Conservation (phyloP, 2,329 filamentous ascomycete species). For the Neocatenulostroma microsporum region DNA sequence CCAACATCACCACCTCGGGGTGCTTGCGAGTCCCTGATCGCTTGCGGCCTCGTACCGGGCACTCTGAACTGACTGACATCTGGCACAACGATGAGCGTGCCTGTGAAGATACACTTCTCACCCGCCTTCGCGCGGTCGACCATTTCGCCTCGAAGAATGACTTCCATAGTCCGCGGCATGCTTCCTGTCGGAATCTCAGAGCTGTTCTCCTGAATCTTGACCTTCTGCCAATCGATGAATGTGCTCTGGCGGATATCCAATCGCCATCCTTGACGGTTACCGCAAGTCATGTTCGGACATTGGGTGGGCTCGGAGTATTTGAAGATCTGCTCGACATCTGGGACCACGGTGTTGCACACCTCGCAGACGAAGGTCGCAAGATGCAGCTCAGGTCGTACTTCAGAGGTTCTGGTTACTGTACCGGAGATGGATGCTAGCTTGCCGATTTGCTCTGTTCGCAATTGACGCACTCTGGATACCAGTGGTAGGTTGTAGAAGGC, state of each 20-base stretch:
- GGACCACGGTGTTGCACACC: conserved; percentile 71
- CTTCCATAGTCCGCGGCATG: conserved; percentile 97
- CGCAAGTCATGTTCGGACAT: conserved; percentile 80
- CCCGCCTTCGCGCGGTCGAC: conserved; percentile 95
- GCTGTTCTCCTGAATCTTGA: conserved; percentile 95
- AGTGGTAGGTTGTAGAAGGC: conserved; percentile 90
- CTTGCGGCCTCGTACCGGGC: conserved; percentile 74
- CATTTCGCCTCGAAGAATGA: conserved; percentile 93
- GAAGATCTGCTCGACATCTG: conserved; percentile 95
- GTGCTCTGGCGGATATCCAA: conserved; percentile 96
- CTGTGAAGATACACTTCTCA: conserved; percentile 97
- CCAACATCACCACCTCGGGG: conserved; percentile 65
- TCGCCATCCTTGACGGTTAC: conserved; percentile 87
- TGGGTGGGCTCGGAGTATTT: conserved; percentile 94
- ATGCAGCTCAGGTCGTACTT: conserved; percentile 89
- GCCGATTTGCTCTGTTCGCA: conserved; percentile 85
- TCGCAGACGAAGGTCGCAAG: conserved; percentile 90
- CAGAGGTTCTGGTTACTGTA: conserved; percentile 91
- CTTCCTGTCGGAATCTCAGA: conserved; percentile 96
- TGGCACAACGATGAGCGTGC: conserved; percentile 89
- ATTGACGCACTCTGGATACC: conserved; percentile 73
- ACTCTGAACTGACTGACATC: conserved; percentile 93
- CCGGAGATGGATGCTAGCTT: conserved; percentile 92
- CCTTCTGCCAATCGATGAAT: conserved; percentile 98
- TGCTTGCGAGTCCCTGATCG: conserved; percentile 72